A percentile compares a stretch with the other conserved stretches of the same genome.
Conservation (phyloP, 2,329 filamentous ascomycete species). For the Xylaria sp. region DNA sequence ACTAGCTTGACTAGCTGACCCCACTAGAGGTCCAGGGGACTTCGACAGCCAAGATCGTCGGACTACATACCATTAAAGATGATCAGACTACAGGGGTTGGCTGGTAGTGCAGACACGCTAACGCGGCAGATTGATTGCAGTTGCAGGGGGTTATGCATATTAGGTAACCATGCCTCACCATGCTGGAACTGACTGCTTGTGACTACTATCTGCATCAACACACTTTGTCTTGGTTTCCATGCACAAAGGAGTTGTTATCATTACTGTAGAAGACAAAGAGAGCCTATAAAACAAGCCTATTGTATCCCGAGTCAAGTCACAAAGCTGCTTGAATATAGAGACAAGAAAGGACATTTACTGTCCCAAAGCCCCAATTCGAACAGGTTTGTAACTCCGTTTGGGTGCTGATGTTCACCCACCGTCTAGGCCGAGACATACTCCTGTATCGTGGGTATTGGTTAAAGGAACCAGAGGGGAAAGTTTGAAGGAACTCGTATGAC, state of each 20-base stretch:
- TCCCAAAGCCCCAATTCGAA: neutral
- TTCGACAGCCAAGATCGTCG: slow-evolving; percentile 4
- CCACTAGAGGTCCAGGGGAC: slow-evolving; percentile 6
- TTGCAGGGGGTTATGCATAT: neutral
- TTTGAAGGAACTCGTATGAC: neutral
- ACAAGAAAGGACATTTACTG: neutral
- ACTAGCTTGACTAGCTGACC: neutral
- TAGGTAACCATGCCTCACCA: neutral
- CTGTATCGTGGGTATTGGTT: neutral
- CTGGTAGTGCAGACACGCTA: slow-evolving; percentile 21
- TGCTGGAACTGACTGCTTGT: neutral
- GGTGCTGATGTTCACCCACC: neutral
- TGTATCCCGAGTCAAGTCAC: neutral
- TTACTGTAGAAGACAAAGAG: neutral
- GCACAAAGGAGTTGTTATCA: neutral
- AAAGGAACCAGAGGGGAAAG: neutral
- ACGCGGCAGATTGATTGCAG: slow-evolving; percentile 26
- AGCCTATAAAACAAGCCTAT: neutral
- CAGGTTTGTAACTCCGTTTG: neutral
- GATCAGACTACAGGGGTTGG: slow-evolving; percentile 20
- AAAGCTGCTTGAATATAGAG: neutral
- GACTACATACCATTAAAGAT: neutral
- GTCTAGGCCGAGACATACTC: neutral
- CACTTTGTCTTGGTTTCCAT: neutral
- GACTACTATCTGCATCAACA: neutral